These are phyloP conservation scores for Globisporangium spinosum DNA, from an alignment of 352 stramenopile species.

Conservation along the genomic window DNA sequence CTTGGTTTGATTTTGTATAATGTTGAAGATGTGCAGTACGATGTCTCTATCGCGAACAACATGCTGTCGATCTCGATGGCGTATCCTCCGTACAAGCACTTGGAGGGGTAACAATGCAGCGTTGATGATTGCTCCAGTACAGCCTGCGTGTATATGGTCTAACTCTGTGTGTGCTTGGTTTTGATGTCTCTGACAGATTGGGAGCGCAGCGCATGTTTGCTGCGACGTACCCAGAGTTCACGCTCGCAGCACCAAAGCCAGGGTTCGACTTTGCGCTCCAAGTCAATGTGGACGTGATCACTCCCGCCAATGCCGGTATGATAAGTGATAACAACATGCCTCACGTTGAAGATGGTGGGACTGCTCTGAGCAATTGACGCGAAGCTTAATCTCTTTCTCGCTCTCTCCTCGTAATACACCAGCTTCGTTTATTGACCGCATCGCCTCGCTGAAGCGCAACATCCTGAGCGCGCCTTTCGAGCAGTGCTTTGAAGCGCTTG, in stretches of 20 bases:
- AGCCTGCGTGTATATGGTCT: background rate
- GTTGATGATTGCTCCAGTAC: conserved; percentile 8
- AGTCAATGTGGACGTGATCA: conserved; percentile 76
- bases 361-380: too few relatives aligned
- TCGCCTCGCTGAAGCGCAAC: conserved; percentile 82
- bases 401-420: background rate
- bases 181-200: conserved; percentile 30
- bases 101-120: conserved; percentile 42
- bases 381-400: too few relatives aligned
- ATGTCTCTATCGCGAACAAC: conserved; percentile 71
- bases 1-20: background rate
- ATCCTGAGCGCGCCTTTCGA: conserved; percentile 76
- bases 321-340: too few relatives aligned
- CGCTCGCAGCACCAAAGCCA: conserved; percentile 54
- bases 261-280: conserved; percentile 81
- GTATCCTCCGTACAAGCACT: conserved; percentile 70
- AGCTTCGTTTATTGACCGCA: conserved; percentile 72
- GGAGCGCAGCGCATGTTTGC: conserved; percentile 70
- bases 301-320: conserved; percentile 55
- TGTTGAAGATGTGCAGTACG: conserved; percentile 74
- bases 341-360: too few relatives aligned
- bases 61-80: conserved; percentile 68
- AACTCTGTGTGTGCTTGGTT: background rate
- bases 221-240: conserved; percentile 70
- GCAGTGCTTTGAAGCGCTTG: conserved; percentile 77